Base-by-base conservation (phyloP, 768 basidiomycete species). In the Rhodotorula sphaerocarpa region DNA sequence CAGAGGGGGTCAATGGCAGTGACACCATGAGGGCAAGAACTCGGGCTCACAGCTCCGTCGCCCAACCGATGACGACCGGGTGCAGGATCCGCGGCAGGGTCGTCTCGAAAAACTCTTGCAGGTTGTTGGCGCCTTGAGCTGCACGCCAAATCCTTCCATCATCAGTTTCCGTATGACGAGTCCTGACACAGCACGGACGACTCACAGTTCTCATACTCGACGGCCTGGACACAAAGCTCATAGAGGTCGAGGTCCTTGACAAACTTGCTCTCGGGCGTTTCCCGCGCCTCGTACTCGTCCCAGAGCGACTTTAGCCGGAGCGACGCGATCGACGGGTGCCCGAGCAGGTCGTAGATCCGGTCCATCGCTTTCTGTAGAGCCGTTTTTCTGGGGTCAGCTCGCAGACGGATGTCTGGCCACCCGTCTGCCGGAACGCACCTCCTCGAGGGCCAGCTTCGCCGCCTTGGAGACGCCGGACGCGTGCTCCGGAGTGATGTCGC, bases 401-500 rank as follows among this genome's bases (percentile, higher is more conserved):
- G 3, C 31, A 42, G 67, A 30, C 5, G 27, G 11, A 23, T 30
- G 30, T 39, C 9, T 16, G 16, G 10, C 36, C 36, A 10, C 36
- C 16, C 10, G 10, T 9, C 36, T 39, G 3, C 10, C n/a, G n/a
- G 7, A 34, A 25, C 82, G 33, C 39, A 86, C 88, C 42, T 80
- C 78, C 78, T 93, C 90, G 18, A 88, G 79, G 14, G 81, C 78
- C 44, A 79, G 80, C 76, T 99, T 99, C 72, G 88, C 86, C 3
- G 79, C 79, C 70, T 88, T 87, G 0, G 86, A 75, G 20, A 99
- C 85, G 1, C 87, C 86, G 39, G 47, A 50, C 21, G 55, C 64
- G 73, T 96, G 91, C 27, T 83, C 80, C 0, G 93, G 93, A 0
- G 90, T 81, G 61, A 97, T 96, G 72, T 97, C 93, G 7, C 93